A percentile compares a stretch with the other conserved stretches of the same genome.
phyloP scores from a whole-genome alignment of 2,329 filamentous ascomycete genomes.

The Cephalotrichum gorgonifer region DNA sequence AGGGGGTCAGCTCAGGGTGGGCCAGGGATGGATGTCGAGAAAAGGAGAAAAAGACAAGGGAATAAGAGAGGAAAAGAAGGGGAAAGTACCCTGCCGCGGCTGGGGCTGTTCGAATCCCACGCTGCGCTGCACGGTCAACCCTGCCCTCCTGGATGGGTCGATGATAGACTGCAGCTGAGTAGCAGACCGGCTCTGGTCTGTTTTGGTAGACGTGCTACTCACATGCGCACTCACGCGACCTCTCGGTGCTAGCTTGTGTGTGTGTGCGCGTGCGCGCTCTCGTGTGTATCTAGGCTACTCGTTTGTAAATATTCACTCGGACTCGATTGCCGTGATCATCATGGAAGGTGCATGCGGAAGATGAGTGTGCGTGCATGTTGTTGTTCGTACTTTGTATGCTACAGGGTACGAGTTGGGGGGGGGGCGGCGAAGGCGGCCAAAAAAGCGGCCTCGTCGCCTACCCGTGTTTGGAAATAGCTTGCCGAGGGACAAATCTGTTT shows the following conservation, averaged over 20 bases:
- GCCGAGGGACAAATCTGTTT: too few relatives aligned
- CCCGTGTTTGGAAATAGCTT: too few relatives aligned
- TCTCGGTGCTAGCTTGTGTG: too few relatives aligned
- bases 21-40: neutral
- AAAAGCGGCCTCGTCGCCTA: neutral
- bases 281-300: neutral
- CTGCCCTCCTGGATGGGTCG: neutral
- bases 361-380: neutral
- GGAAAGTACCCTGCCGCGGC: too few relatives aligned
- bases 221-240: too few relatives aligned
- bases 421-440: neutral
- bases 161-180: neutral
- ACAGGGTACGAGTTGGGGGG: too few relatives aligned
- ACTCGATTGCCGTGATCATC: neutral
- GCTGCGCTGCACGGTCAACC: neutral
- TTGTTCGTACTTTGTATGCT: neutral
- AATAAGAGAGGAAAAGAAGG: too few relatives aligned
- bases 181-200: too few relatives aligned
- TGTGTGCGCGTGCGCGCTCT: neutral
- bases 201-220: too few relatives aligned
- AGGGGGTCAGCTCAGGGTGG: neutral
- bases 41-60: too few relatives aligned
- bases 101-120: neutral
- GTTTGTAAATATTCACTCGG: neutral
- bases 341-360: neutral